Conservation (phyloP, 192 early-diverging fungal species). For the Umbelopsis sp. region DNA sequence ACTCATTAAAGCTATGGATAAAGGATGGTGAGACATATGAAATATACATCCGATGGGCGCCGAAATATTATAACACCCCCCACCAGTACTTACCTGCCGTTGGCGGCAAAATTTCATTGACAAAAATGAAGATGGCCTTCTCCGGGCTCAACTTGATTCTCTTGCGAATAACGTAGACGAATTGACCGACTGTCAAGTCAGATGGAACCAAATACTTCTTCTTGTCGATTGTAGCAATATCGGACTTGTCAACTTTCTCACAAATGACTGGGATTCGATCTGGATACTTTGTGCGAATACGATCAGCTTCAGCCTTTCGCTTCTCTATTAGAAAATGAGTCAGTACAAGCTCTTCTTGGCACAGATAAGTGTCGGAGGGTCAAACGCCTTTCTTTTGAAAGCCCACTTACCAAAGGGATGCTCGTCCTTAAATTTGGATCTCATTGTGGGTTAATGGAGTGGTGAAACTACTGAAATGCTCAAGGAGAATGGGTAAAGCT, state of each 20-base stretch:
- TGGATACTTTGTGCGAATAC: slow-evolving; percentile 96
- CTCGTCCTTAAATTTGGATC: slow-evolving; percentile 96
- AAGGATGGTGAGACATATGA: not conserved
- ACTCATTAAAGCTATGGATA: slow-evolving; percentile 71
- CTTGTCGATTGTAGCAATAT: slow-evolving; percentile 97
- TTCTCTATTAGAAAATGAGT: slow-evolving; percentile 67
- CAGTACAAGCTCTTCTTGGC: slow-evolving; percentile 2
- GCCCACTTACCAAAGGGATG: slow-evolving; percentile 83
- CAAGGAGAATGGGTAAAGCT: too few species aligned
- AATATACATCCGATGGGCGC: not conserved
- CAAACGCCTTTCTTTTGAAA: not conserved
- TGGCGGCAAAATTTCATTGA: slow-evolving; percentile 95
- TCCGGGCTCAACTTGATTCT: slow-evolving; percentile 96
- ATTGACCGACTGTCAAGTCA: slow-evolving; percentile 96
- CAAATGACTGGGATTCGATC: slow-evolving; percentile 88
- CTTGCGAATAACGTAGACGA: slow-evolving; percentile 96
- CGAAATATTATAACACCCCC: too few species aligned
- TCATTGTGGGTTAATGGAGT: slow-evolving; percentile 49
- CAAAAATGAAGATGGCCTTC: slow-evolving; percentile 99
- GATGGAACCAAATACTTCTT: slow-evolving; percentile 98
- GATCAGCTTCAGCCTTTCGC: slow-evolving; percentile 93
- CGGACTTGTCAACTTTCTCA: slow-evolving; percentile 97
- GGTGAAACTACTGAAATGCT: not conserved
- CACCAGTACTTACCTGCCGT: slow-evolving; percentile 59
- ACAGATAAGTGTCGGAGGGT: not conserved